A percentile compares a stretch with the other conserved stretches of the same genome.
Evolutionary conservation across 2,329 filamentous ascomycete genomes (phyloP).

Genomic region (Aphanocladium album): DNA sequence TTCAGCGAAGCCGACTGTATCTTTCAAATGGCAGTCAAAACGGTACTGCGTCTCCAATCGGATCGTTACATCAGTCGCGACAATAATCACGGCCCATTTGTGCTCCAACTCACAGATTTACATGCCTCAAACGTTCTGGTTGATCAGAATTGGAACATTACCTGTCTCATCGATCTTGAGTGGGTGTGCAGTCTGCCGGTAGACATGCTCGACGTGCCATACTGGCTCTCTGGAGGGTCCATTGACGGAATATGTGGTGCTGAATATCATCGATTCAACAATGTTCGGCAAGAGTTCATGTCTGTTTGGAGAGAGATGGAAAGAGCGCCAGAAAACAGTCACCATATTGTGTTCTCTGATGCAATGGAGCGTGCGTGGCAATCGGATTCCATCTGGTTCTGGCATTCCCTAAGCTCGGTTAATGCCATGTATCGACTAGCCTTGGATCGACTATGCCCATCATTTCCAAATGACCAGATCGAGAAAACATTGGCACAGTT

Average conservation of each 20-base stretch:
- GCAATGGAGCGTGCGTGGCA: background rate
- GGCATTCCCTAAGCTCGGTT: background rate
- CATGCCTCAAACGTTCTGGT: conserved; percentile 29
- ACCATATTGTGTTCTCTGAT: too few species aligned
- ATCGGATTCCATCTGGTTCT: background rate
- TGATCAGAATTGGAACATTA: conserved; percentile 29
- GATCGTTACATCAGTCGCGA: background rate
- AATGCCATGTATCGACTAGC: background rate
- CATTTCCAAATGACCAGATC: background rate
- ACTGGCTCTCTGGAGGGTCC: conserved; percentile 21
- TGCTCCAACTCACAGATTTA: conserved; percentile 13
- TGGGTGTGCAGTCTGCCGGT: conserved; percentile 27
- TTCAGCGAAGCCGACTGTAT: conserved; percentile 19
- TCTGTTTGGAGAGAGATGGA: background rate
- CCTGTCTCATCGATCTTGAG: conserved; percentile 28
- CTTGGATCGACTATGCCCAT: background rate
- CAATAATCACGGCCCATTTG: conserved; percentile 22
- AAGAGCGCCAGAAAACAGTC: background rate
- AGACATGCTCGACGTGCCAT: conserved; percentile 25
- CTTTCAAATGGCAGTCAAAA: conserved; percentile 11
- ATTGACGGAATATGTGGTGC: background rate
- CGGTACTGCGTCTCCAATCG: background rate
- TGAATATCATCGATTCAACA: background rate
- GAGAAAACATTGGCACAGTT: background rate
- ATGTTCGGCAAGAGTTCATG: background rate